Conservation (phyloP, 176 grass and related monocot species). For the Aegilops umbellulata region DNA sequence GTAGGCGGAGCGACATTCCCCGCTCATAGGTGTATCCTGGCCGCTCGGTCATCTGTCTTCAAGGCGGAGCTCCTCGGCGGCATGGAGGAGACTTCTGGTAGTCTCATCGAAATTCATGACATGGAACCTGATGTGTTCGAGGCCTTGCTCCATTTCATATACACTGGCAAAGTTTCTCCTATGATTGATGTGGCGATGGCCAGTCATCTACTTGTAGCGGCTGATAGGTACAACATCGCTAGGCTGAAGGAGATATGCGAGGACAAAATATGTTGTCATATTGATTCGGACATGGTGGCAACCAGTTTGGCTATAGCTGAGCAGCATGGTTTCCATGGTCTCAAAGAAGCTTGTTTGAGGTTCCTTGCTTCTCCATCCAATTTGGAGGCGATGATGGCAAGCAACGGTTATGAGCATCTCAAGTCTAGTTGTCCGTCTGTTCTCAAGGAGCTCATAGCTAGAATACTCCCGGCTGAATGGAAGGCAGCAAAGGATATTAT, state of each 20-base stretch:
- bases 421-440: too few relatives aligned
- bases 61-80: not conserved
- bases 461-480: too few relatives aligned
- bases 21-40: not conserved
- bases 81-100: not conserved
- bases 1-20: not conserved
- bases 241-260: too few relatives aligned
- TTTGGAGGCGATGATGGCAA: too few relatives aligned
- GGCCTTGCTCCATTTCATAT: not conserved
- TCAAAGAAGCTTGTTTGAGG: not conserved
- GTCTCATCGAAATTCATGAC: not conserved
- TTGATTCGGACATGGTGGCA: not conserved
- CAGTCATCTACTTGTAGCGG: too few relatives aligned
- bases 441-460: too few relatives aligned
- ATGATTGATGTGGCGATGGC: too few relatives aligned
- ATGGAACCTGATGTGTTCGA: not conserved
- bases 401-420: too few relatives aligned
- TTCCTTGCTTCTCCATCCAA: too few relatives aligned
- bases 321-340: not conserved
- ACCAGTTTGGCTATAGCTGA: not conserved
- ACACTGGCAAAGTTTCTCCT: too few relatives aligned
- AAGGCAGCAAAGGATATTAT: too few relatives aligned
- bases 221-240: too few relatives aligned
- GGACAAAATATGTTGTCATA: not conserved
- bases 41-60: not conserved